These are phyloP conservation scores for Citrullus amarus DNA, from an alignment of 306 rosid genomes.

Conservation along the genomic window DNA sequence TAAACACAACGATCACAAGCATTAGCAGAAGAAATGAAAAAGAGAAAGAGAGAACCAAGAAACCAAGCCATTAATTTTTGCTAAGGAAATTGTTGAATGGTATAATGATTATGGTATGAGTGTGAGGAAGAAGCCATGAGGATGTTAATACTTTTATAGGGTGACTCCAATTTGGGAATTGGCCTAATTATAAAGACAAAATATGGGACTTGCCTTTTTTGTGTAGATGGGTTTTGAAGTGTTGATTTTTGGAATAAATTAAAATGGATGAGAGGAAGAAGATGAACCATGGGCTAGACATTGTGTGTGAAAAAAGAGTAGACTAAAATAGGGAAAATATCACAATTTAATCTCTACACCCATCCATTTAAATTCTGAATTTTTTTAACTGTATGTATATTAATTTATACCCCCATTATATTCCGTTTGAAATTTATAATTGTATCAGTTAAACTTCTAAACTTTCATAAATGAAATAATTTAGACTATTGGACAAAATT, in stretches of 20 bases:
- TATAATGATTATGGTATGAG: not conserved
- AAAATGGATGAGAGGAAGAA: not conserved
- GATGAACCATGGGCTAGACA: not conserved
- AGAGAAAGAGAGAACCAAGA: slow-evolving; percentile 22
- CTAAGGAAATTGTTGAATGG: not conserved
- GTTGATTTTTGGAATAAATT: not conserved
- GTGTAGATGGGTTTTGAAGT: not conserved
- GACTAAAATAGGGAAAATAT: too few relatives aligned
- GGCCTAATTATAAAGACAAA: not conserved
- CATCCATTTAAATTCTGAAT: too few relatives aligned
- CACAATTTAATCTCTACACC: too few relatives aligned
- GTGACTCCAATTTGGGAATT: not conserved
- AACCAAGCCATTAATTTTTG: slow-evolving; percentile 24
- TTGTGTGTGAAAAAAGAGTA: not conserved
- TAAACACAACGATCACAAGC: slow-evolving; percentile 19
- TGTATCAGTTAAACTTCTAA: too few relatives aligned
- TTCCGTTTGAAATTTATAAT: too few relatives aligned
- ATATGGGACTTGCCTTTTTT: not conserved
- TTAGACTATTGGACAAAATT: too few relatives aligned
- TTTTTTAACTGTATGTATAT: too few relatives aligned
- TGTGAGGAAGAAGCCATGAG: not conserved
- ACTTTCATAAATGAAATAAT: too few relatives aligned
- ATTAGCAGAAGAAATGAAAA: slow-evolving; percentile 37
- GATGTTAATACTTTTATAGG: not conserved
- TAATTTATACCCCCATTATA: too few relatives aligned